Evolutionary conservation across 306 rosid species (phyloP).

Genomic region (Cicer pinnatifidum): DNA sequence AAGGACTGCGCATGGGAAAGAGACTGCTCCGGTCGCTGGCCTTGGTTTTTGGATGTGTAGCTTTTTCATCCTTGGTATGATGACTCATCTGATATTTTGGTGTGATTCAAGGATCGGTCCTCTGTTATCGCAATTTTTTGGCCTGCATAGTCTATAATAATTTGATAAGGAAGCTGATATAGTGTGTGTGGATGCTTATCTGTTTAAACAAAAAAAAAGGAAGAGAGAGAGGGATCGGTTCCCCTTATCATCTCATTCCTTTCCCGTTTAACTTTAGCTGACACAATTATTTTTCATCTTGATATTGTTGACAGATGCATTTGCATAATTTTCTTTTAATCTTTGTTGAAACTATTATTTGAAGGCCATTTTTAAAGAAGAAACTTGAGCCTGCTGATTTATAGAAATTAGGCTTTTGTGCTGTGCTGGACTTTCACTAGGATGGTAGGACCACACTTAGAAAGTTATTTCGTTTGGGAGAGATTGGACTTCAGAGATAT

Average conservation of each 20-base stretch:
- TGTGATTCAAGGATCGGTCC: conserved; percentile 39
- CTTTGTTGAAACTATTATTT: conserved; percentile 28
- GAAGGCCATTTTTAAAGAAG: conserved; percentile 26
- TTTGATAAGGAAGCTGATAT: conserved; percentile 27
- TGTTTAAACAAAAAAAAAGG: conserved; percentile 4
- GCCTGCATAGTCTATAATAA: conserved; percentile 17
- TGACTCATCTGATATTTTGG: conserved; percentile 42
- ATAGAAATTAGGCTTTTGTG: conserved; percentile 21
- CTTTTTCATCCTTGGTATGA: conserved; percentile 82
- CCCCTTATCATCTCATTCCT: conserved; percentile 21
- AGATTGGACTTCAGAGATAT: conserved; percentile 2
- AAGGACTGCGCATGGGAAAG: conserved; percentile 91
- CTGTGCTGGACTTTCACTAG: conserved; percentile 26
- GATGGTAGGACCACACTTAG: conserved; percentile 6
- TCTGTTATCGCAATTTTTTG: conserved; percentile 4
- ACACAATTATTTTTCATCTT: conserved; percentile 29
- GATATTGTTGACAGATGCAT: conserved; percentile 15
- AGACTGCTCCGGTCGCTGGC: conserved; percentile 83
- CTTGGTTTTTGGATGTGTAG: conserved; percentile 89
- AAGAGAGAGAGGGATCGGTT: conserved; percentile 23
- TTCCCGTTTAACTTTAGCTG: conserved; percentile 3
- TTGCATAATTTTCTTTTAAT: conserved; percentile 21
- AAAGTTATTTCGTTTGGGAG: conserved; percentile 16
- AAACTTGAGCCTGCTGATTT: neutral
- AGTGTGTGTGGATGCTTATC: neutral